phyloP scores from a whole-genome alignment of 2,329 filamentous ascomycete species.

The Fusarium bactridioides region DNA sequence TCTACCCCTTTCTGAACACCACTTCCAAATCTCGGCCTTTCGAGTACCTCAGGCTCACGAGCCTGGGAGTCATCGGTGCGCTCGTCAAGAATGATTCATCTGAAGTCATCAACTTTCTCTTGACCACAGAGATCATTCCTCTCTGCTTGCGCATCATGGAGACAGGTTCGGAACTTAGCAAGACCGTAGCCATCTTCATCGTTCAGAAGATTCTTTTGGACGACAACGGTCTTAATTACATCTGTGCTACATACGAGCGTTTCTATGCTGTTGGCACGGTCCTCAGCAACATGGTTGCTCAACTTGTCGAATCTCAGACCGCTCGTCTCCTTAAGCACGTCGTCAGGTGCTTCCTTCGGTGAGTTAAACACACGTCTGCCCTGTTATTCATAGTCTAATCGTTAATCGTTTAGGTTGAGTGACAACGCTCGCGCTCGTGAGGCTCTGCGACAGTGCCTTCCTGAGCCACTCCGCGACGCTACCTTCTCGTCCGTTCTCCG shows the following conservation, averaged over 20 bases:
- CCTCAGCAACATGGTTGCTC: conserved; percentile 97
- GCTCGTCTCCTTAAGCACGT: conserved; percentile 96
- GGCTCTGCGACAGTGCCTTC: conserved; percentile 92
- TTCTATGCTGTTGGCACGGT: conserved; percentile 99
- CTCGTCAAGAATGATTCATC: conserved; percentile 98
- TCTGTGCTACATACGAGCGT: conserved; percentile 97
- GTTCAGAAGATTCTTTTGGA: conserved; percentile 98
- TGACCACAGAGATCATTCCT: conserved; percentile 98
- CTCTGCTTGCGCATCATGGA: conserved; percentile 99
- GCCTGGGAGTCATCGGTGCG: conserved; percentile 93
- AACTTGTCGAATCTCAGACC: conserved; percentile 97
- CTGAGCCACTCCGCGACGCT: conserved; percentile 96
- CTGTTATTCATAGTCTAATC: conserved; percentile 11
- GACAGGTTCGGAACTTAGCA: conserved; percentile 96
- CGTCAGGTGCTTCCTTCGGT: conserved; percentile 95
- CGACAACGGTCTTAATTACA: conserved; percentile 96
- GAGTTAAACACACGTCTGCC: conserved; percentile 47
- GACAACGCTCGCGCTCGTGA: conserved; percentile 96
- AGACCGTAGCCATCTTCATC: conserved; percentile 99
- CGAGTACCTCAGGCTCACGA: conserved; percentile 95
- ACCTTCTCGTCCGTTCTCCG: conserved; percentile 96
- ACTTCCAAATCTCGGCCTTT: conserved; percentile 98
- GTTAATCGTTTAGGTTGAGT: conserved; percentile 69
- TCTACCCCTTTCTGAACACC: conserved; percentile 98
- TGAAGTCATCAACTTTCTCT: conserved; percentile 97